Evolutionary conservation across 2,329 filamentous ascomycete species (phyloP).

Genomic region (Diaporthe nobilis): DNA sequence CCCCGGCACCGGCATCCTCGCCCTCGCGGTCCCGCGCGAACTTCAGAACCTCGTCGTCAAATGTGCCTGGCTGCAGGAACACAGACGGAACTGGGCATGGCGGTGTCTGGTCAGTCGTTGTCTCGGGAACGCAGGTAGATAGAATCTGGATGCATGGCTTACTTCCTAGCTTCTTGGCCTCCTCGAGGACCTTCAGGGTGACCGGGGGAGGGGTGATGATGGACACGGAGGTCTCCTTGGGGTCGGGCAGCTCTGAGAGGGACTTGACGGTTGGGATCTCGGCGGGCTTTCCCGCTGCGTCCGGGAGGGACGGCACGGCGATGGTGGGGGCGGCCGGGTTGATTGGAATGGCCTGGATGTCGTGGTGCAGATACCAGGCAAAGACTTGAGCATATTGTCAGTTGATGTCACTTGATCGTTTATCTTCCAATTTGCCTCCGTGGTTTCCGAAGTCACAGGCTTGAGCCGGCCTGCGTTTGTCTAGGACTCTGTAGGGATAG

Average conservation of each 20-base stretch:
- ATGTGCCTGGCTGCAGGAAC: conserved; percentile 93
- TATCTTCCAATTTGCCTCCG: too few species aligned
- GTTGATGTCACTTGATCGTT: neutral
- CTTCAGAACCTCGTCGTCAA: conserved; percentile 80
- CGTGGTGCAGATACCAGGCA: conserved; percentile 86
- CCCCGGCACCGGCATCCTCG: conserved; percentile 48
- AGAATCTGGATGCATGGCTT: neutral
- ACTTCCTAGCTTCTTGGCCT: conserved; percentile 79
- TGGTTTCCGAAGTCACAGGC: too few species aligned
- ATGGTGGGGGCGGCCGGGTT: conserved; percentile 81
- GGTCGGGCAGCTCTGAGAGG: conserved; percentile 75
- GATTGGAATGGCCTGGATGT: conserved; percentile 83
- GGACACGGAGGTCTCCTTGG: conserved; percentile 81
- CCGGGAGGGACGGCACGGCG: conserved; percentile 60
- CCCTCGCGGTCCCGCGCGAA: conserved; percentile 72
- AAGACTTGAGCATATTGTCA: conserved; percentile 73
- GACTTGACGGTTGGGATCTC: conserved; percentile 76
- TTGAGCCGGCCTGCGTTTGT: neutral
- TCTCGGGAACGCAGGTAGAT: neutral
- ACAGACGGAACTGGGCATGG: conserved; percentile 71
- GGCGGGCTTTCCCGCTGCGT: conserved; percentile 51
- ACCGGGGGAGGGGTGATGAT: conserved; percentile 89
- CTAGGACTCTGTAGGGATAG: neutral
- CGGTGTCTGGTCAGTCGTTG: conserved; percentile 39
- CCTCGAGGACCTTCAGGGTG: conserved; percentile 80